phyloP scores from a whole-genome alignment of 177 flowering plant species.

The Vitis hybrid region DNA sequence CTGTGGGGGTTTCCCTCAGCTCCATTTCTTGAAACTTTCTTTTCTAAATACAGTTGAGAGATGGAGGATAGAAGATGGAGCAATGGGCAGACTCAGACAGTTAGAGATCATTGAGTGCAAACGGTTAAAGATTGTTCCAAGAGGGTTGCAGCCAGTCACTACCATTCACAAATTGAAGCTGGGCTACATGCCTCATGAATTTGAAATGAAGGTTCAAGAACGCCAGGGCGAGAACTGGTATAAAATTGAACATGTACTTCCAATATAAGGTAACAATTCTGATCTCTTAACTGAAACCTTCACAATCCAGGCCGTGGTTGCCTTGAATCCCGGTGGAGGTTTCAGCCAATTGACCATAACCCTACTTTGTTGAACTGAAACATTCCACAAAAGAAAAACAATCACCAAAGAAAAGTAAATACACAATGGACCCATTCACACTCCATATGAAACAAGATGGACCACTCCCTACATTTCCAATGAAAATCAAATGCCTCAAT shows the following conservation, averaged over 20 bases:
- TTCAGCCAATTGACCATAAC: too few species aligned
- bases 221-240: constrained; percentile 4
- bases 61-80: constrained; percentile 10
- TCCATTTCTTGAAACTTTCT: constrained; percentile 3
- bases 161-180: constrained; percentile 1
- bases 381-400: too few species aligned
- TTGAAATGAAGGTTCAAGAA: neutral
- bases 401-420: too few species aligned
- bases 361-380: too few species aligned
- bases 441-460: too few species aligned
- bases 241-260: constrained; percentile 1
- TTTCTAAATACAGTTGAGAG: neutral
- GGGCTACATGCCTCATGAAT: neutral
- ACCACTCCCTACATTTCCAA: too few species aligned
- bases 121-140: neutral
- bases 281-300: too few species aligned
- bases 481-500: too few species aligned
- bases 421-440: too few species aligned
- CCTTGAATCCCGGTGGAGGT: too few species aligned
- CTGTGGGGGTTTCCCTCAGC: constrained; percentile 5
- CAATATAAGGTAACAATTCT: neutral
- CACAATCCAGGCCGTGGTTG: too few species aligned
- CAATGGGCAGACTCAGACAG: constrained; percentile 3
- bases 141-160: neutral
- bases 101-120: neutral